These are phyloP conservation scores for Phoma herbarum DNA, from an alignment of 2,329 filamentous ascomycete species.

Conservation along the genomic window DNA sequence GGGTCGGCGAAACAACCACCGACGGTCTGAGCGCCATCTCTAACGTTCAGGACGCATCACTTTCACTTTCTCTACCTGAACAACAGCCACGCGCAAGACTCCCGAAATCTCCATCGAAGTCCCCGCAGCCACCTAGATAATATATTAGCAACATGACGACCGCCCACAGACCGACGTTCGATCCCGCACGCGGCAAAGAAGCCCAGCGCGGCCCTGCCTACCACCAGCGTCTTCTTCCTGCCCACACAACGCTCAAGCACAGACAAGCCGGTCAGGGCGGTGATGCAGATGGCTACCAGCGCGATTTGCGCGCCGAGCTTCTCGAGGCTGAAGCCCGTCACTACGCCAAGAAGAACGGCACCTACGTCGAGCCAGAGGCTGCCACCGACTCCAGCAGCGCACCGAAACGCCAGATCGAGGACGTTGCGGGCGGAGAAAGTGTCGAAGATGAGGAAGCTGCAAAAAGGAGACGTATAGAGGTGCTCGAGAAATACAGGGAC, in stretches of 20 bases:
- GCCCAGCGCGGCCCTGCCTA: constrained; percentile 91
- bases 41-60: constrained; percentile 17
- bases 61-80: constrained; percentile 17
- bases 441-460: constrained; percentile 76
- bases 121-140: not conserved
- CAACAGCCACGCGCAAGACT: constrained; percentile 37
- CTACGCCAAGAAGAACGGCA: constrained; percentile 83
- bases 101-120: constrained; percentile 34
- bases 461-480: constrained; percentile 75
- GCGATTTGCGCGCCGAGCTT: constrained; percentile 89
- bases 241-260: constrained; percentile 87
- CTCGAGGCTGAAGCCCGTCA: constrained; percentile 87
- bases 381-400: constrained; percentile 52
- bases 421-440: constrained; percentile 51
- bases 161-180: constrained; percentile 89
- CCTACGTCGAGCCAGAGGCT: constrained; percentile 59
- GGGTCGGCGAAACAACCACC: constrained; percentile 31
- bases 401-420: constrained; percentile 72
- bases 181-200: constrained; percentile 95
- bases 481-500: constrained; percentile 86
- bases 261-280: constrained; percentile 90
- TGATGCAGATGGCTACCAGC: constrained; percentile 72
- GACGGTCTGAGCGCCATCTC: constrained; percentile 28
- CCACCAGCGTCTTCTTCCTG: constrained; percentile 93
- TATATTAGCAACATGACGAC: constrained; percentile 54